Evolutionary conservation across 225 moss, liverwort and hornwort genomes (phyloP), one percentile per base, ranked within the genome.

Genomic region (Pleurozium schreberi): DNA sequence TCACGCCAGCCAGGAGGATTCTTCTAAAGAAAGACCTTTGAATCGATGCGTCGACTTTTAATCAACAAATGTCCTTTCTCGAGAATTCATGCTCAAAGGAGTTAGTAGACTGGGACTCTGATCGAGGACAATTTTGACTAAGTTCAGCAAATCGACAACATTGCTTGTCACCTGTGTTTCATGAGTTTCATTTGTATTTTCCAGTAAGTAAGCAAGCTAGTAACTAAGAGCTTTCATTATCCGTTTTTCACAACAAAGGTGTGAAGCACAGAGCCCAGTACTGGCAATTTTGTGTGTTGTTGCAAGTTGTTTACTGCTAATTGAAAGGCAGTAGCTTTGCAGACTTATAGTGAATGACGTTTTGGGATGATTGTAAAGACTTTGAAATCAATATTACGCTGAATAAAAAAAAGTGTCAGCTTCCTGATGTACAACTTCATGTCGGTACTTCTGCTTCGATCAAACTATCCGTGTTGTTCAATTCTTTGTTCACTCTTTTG

Each of bases 391-490:
- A 75, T 86, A 49, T 76, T 63, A 74, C 55, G 75, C 42, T 85
- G 42, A 91, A 91, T 88, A 85, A 90, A 91, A 91, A 85, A 85
- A 90, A 81, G 47, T 33, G 75, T 33, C n/a, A 60, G 79, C 47
- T 58, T 81, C 10, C 14, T 69, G 84, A 57, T 33, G 34, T 31
- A n/a, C n/a, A 53, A 62, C 36, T 83, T 40, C 20, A 23, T 52
- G 34, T 76, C 36, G 77, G 8, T 40, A 31, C 23, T 43, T 40
- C 33, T 66, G 65, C 2, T 43, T 10, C n/a, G n/a, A n/a, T n/a
- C 31, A 27, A 79, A 26, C 13, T 7, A 34, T 79, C 18, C 18
- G 9, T 17, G 33, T 18, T 15, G 28, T 49, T n/a, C n/a, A n/a
- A n/a, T n/a, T n/a, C 18, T 26, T 53, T 5, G 36, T 15, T 58